Percentiles rank a stretch among this genome's conserved stretches.
phyloP scores from a whole-genome alignment of 2,329 filamentous ascomycete species.

The Fusarium verrucosum region DNA sequence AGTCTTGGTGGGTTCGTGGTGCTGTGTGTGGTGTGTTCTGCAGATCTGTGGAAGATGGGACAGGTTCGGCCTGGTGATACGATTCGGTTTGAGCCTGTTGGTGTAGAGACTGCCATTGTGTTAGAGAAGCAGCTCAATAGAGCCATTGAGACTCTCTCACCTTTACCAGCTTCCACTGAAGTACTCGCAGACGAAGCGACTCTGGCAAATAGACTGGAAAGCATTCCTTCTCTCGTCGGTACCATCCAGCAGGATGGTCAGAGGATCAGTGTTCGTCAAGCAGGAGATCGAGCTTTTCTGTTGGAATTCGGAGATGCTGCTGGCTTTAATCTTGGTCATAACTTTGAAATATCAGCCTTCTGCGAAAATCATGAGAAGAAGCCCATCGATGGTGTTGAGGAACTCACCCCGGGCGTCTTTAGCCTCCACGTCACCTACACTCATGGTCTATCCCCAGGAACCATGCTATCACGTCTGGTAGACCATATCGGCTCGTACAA shows the following conservation, averaged over 20 bases:
- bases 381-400: conserved; percentile 45
- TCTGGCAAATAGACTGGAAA: neutral
- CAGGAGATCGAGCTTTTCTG: conserved; percentile 49
- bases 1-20: conserved; percentile 55
- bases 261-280: conserved; percentile 41
- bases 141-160: conserved; percentile 36
- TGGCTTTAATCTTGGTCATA: conserved; percentile 47
- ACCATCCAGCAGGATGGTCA: conserved; percentile 24
- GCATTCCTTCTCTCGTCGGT: conserved; percentile 22
- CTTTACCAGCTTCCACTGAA: neutral
- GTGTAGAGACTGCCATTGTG: conserved; percentile 37
- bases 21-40: conserved; percentile 50
- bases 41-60: conserved; percentile 55
- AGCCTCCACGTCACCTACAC: conserved; percentile 48
- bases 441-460: conserved; percentile 23
- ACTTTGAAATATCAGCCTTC: conserved; percentile 49
- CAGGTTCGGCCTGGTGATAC: conserved; percentile 53
- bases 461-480: conserved; percentile 35
- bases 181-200: neutral
- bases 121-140: conserved; percentile 36
- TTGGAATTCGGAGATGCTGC: conserved; percentile 47
- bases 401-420: conserved; percentile 49
- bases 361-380: conserved; percentile 43
- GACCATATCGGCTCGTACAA: conserved; percentile 41
- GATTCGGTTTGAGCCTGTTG: conserved; percentile 48